Base-by-base conservation (phyloP, 176 grass and related monocot genomes). In the Avena atlantica region DNA sequence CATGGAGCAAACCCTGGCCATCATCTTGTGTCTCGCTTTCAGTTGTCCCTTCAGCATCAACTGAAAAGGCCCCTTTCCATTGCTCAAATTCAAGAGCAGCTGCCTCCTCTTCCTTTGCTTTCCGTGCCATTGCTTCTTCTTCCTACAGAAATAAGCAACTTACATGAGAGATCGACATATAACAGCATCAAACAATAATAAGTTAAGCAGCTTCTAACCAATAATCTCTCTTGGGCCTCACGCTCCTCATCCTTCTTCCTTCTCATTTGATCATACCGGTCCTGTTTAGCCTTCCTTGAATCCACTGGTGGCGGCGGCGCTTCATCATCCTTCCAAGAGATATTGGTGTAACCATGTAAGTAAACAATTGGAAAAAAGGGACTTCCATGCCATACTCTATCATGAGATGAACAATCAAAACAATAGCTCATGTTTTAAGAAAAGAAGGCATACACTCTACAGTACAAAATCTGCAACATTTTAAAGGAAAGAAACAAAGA, bases 31-130 rank as follows among this genome's bases (percentile, higher is more conserved):
- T 89, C 50, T 92, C 92, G 75, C 89, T 98, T 86, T 98, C 93
- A 29, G 96, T 98, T 61, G 90, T 94, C 84, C 96, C 96, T 91
- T 98, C 96, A 88, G 92, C 91, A 85, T 95, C 96, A 86, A 98
- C 93, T 50, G 96, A 98, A 81, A 98, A 95, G 34, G 89, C 96
- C 7, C 83, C 91, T 91, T 95, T 98, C 96, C 96, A 98, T 84
- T 95, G 95, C 37, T 98, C 93, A 91, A 98, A 98, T 78, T 98
- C 96, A 50, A 94, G 72, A 80, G 92, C 92, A 72, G 91, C 84
- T 9, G 72, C 83, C 29, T 89, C 93, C 56, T 92, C 93, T 19
- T 98, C 96, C 84, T 98, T 92, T 34, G 90, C 90, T 79, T 94
- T 94, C 17, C 60, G 84, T 62, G 90, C 90, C 66, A 55, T 80